phyloP scores from a whole-genome alignment of 2,329 filamentous ascomycete species.

The Phoma sp. region DNA sequence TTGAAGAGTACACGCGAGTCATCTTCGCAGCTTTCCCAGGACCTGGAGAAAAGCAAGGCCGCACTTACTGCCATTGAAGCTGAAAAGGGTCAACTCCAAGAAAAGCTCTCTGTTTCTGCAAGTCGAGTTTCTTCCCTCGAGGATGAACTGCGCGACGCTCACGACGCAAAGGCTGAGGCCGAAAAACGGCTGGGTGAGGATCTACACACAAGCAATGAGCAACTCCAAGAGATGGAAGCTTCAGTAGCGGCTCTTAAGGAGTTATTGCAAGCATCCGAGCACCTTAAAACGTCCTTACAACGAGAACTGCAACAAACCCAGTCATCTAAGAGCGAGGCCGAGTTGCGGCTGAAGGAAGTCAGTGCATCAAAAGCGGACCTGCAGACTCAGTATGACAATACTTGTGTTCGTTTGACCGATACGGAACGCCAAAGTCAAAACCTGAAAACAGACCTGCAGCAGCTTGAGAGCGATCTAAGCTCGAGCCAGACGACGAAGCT shows the following conservation, averaged over 20 bases:
- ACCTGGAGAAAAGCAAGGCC: constrained; percentile 27
- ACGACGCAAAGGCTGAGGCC: constrained; percentile 21
- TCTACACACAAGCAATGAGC: constrained; percentile 22
- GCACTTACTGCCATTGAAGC: constrained; percentile 35
- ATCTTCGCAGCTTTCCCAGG: constrained; percentile 27
- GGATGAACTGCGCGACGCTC: constrained; percentile 27
- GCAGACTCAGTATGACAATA: constrained; percentile 16
- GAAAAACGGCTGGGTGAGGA: constrained; percentile 23
- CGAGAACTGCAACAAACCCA: constrained; percentile 24
- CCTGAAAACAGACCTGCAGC: constrained; percentile 12
- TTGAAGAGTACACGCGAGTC: constrained; percentile 29
- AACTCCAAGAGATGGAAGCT: constrained; percentile 34
- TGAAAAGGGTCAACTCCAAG: constrained; percentile 27
- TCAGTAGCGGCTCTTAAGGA: constrained; percentile 28
- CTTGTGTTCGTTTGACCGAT: constrained; percentile 10
- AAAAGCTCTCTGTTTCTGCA: constrained; percentile 32
- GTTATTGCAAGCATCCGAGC: constrained; percentile 25
- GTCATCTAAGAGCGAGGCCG: constrained; percentile 17
- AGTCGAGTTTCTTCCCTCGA: constrained; percentile 25
- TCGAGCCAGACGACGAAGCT: constrained; percentile 10
- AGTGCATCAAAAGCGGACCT: constrained; percentile 17
- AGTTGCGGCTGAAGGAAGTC: constrained; percentile 18
- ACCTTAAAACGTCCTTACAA: constrained; percentile 21
- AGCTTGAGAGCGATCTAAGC: constrained; percentile 19
- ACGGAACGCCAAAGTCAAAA: constrained; percentile 12